Conservation (phyloP, 495 filamentous ascomycete genomes). For the Lasiosphaeris hirsuta region DNA sequence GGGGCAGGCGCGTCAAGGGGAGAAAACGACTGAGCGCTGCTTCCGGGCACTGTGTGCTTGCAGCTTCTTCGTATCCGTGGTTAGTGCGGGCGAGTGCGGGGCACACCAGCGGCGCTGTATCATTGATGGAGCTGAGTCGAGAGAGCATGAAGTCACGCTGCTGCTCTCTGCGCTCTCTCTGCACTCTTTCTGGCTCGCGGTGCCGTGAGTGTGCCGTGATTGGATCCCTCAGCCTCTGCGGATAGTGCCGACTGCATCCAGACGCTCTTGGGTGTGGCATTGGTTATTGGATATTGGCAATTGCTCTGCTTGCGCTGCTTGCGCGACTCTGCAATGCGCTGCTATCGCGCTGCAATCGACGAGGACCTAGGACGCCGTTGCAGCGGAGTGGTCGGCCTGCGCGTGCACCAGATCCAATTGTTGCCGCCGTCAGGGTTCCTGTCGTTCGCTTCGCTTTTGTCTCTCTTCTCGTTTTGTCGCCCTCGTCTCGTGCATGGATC, state of each 20-base stretch:
- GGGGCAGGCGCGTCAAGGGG: background rate
- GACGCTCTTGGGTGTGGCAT: background rate
- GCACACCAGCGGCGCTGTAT: background rate
- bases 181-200: no score
- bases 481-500: background rate
- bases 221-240: background rate
- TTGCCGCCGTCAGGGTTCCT: no score
- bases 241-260: constrained; percentile 5
- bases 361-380: no score
- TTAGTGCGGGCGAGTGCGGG: background rate
- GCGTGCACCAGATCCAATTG: no score
- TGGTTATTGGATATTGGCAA: no score
- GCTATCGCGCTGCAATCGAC: no score
- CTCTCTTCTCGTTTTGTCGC: background rate
- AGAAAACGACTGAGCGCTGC: background rate
- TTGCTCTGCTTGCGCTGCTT: no score
- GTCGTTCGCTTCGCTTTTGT: background rate
- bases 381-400: no score
- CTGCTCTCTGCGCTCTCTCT: no score
- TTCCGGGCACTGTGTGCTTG: background rate
- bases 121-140: background rate
- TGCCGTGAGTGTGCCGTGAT: background rate
- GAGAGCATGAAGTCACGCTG: background rate
- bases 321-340: no score
- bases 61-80: background rate